Conservation (phyloP, 371 early-diverging fungal species). For the Nematocida sp. region DNA sequence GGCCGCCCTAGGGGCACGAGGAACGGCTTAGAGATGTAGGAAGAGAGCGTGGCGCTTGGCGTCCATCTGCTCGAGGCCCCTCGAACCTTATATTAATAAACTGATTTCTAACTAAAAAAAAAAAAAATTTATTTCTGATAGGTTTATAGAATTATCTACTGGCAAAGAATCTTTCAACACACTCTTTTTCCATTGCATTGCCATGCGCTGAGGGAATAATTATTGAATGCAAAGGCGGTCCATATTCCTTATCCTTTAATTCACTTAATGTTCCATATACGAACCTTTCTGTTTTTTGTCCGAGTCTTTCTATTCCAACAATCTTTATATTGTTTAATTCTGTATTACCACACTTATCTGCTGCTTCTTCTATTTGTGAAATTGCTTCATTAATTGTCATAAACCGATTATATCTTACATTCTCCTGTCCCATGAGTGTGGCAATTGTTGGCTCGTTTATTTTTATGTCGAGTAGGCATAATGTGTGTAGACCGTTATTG, state of each 20-base stretch:
- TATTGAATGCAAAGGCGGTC: slow-evolving; percentile 89
- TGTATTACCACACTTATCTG: slow-evolving; percentile 68
- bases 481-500: slow-evolving; percentile 81
- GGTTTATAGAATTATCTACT: neutral
- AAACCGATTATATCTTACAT: slow-evolving; percentile 72
- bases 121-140: too few species aligned
- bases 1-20: too few species aligned
- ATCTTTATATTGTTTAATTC: slow-evolving; percentile 76
- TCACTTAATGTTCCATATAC: slow-evolving; percentile 82
- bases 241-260: slow-evolving; percentile 76
- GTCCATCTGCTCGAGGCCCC: too few species aligned
- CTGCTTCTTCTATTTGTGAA: slow-evolving; percentile 84
- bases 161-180: slow-evolving; percentile 59
- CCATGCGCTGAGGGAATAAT: slow-evolving; percentile 85
- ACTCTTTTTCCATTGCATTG: slow-evolving; percentile 80
- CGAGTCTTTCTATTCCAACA: slow-evolving; percentile 87
- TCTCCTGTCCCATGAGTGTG: slow-evolving; percentile 46
- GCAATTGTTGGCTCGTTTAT: slow-evolving; percentile 92
- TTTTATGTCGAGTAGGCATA: slow-evolving; percentile 94
- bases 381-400: slow-evolving; percentile 92
- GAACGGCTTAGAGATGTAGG: too few species aligned
- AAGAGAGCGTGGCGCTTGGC: too few species aligned
- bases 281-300: slow-evolving; percentile 77
- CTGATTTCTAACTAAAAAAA: too few species aligned
- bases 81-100: too few species aligned